Conservation (phyloP, 768 basidiomycete species). For the Paxillus involutus region DNA sequence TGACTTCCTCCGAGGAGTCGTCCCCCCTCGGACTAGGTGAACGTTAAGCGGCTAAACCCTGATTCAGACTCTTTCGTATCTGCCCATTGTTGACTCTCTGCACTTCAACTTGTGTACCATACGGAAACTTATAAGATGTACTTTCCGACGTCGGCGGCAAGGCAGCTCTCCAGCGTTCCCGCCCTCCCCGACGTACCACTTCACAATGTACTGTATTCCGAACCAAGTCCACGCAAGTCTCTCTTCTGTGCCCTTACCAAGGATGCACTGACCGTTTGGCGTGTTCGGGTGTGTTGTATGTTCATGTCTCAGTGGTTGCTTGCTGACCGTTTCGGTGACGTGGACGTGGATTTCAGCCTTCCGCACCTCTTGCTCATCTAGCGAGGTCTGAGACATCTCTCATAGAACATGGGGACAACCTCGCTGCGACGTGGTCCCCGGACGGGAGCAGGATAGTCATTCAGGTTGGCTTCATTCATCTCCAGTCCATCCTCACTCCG, state of each 20-base stretch:
- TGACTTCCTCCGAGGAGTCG: too few species aligned
- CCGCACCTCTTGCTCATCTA: slow-evolving; percentile 68
- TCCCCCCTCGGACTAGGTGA: not conserved
- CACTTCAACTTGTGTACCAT: not conserved
- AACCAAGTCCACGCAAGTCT: slow-evolving; percentile 71
- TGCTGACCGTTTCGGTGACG: not conserved
- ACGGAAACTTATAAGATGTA: slow-evolving; percentile 52
- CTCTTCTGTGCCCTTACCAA: slow-evolving; percentile 77
- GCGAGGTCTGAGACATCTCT: slow-evolving; percentile 77
- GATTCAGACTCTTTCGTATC: not conserved
- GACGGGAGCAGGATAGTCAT: slow-evolving; percentile 80
- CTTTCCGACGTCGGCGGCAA: slow-evolving; percentile 80
- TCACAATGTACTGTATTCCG: slow-evolving; percentile 57
- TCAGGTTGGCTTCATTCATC: slow-evolving; percentile 50
- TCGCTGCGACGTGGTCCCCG: slow-evolving; percentile 75
- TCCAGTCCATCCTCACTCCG: not conserved
- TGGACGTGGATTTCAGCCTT: slow-evolving; percentile 49
- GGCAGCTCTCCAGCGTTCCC: slow-evolving; percentile 69
- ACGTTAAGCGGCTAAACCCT: not conserved
- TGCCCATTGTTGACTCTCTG: too few species aligned
- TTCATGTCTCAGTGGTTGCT: not conserved
- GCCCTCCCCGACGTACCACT: slow-evolving; percentile 61
- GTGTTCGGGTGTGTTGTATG: slow-evolving; percentile 62
- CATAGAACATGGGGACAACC: slow-evolving; percentile 81
- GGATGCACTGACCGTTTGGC: slow-evolving; percentile 75